Conservation (phyloP, 2,329 filamentous ascomycete species). For the Plectosphaerella sp. region DNA sequence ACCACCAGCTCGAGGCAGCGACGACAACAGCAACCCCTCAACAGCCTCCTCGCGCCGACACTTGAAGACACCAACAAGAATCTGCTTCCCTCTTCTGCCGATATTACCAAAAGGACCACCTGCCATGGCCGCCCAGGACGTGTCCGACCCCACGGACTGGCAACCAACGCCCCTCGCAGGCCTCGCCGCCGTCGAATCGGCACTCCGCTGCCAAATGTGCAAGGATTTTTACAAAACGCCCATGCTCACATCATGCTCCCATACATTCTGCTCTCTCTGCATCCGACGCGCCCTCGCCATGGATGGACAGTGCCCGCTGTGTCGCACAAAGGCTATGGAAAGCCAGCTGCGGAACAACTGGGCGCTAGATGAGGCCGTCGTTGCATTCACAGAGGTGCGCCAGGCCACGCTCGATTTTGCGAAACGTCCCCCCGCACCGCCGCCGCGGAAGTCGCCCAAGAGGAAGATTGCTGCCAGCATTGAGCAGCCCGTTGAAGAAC, state of each 20-base stretch:
- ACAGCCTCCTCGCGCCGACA: neutral
- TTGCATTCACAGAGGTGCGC: slow-evolving; percentile 67
- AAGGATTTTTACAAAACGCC: slow-evolving; percentile 96
- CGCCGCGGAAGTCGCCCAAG: slow-evolving; percentile 37
- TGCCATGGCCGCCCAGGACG: slow-evolving; percentile 32
- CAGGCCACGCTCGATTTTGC: slow-evolving; percentile 61
- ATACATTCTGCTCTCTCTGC: slow-evolving; percentile 95
- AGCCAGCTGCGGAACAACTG: slow-evolving; percentile 80
- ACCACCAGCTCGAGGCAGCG: no score
- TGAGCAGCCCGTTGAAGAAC: slow-evolving; percentile 20
- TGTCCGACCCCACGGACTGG: slow-evolving; percentile 85
- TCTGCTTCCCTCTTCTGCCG: neutral
- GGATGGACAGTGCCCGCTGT: slow-evolving; percentile 85
- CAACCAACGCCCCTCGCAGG: slow-evolving; percentile 62
- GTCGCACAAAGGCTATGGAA: slow-evolving; percentile 74
- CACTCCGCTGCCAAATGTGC: slow-evolving; percentile 92
- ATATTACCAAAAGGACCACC: neutral
- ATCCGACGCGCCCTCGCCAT: slow-evolving; percentile 80
- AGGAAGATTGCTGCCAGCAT: slow-evolving; percentile 31
- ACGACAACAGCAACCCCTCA: no score
- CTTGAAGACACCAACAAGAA: neutral
- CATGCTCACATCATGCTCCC: slow-evolving; percentile 89
- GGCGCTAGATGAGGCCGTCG: slow-evolving; percentile 79
- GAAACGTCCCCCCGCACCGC: slow-evolving; percentile 29
- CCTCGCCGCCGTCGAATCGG: slow-evolving; percentile 71